Conservation (phyloP, 148 eudicot genomes). For the Amaranthus cruentus region DNA sequence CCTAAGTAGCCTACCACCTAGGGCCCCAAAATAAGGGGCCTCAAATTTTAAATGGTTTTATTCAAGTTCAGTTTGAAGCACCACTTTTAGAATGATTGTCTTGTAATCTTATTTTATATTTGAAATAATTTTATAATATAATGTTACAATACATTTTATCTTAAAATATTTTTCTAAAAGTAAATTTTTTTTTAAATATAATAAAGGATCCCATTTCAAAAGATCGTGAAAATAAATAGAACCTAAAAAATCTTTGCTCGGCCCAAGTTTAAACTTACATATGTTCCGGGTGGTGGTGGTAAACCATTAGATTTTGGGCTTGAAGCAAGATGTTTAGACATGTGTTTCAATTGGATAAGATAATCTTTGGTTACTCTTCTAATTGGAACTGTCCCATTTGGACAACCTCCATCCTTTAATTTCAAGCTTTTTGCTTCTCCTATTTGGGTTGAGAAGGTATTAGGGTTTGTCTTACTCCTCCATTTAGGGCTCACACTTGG, state of each 20-base stretch:
- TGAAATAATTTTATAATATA: too few species aligned
- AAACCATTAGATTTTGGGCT: neutral
- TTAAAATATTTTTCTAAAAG: too few species aligned
- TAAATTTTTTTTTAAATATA: too few species aligned
- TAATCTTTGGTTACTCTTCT: constrained; percentile 14
- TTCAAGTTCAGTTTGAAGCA: too few species aligned
- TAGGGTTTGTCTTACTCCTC: neutral
- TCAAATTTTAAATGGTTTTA: too few species aligned
- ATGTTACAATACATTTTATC: too few species aligned
- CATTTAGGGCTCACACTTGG: neutral
- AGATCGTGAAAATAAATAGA: neutral
- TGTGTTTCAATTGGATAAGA: neutral
- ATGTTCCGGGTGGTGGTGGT: neutral
- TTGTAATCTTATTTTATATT: too few species aligned
- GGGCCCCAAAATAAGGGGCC: too few species aligned
- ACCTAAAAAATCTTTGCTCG: neutral
- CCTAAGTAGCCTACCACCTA: too few species aligned
- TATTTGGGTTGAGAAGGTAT: neutral
- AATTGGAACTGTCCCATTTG: constrained; percentile 21
- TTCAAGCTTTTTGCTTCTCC: neutral
- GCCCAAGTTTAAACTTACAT: neutral
- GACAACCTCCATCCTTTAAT: constrained; percentile 20
- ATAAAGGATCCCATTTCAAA: neutral
- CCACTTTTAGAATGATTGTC: too few species aligned
- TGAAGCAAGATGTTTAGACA: constrained; percentile 9